These are phyloP conservation scores for Aspergillus ochraceus DNA, from an alignment of 2,329 filamentous ascomycete genomes.

Conservation along the genomic window DNA sequence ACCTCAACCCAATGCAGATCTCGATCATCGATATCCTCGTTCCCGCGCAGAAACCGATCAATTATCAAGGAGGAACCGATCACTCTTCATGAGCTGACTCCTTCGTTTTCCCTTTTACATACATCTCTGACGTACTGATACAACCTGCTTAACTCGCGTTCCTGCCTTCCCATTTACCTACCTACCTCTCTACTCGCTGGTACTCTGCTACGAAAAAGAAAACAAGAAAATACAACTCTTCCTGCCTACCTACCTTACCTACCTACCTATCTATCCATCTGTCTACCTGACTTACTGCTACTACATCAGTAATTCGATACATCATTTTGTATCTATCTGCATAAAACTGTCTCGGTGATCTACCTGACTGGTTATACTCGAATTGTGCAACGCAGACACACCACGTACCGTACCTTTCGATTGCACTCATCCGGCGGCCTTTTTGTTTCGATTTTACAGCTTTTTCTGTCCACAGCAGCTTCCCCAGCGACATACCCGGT, in stretches of 20 bases:
- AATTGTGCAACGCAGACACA: not conserved
- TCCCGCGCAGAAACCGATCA: slow-evolving; percentile 24
- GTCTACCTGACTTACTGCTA: not conserved
- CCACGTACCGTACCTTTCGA: not conserved
- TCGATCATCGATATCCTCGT: slow-evolving; percentile 13
- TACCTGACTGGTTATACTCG: not conserved
- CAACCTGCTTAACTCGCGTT: too few species aligned
- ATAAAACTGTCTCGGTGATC: not conserved
- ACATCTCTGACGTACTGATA: not conserved
- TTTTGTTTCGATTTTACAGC: too few species aligned
- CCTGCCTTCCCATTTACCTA: too few species aligned
- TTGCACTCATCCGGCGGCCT: not conserved
- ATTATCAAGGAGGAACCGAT: slow-evolving; percentile 25
- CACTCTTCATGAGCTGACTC: slow-evolving; percentile 4
- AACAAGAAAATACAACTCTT: not conserved
- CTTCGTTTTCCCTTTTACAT: not conserved
- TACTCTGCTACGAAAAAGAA: not conserved
- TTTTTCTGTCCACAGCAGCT: not conserved
- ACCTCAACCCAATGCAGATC: slow-evolving; percentile 22
- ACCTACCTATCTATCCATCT: not conserved
- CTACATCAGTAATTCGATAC: slow-evolving; percentile 4
- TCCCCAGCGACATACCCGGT: not conserved
- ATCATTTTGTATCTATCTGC: slow-evolving; percentile 1
- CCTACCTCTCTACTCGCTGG: not conserved
- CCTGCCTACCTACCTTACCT: not conserved